Conservation (phyloP, 2,329 filamentous ascomycete genomes). For the Aurifilum marmelostoma region DNA sequence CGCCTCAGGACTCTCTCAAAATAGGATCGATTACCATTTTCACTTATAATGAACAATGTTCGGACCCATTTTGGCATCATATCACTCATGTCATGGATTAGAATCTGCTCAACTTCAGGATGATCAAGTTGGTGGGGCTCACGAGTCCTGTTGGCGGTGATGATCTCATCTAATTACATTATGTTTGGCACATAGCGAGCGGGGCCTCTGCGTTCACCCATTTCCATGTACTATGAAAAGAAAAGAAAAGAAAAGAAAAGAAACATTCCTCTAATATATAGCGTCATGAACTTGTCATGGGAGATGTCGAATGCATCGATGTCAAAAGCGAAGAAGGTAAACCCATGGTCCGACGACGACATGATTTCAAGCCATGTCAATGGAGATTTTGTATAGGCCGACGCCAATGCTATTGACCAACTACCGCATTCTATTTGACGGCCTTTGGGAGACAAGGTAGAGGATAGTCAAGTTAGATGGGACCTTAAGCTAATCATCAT, state of each 20-base stretch:
- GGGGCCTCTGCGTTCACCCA: not conserved
- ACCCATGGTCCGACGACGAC: not conserved
- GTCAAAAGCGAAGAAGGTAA: not conserved
- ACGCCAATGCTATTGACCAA: too few species aligned
- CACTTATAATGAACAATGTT: not conserved
- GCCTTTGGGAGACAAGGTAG: too few species aligned
- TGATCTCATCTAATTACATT: not conserved
- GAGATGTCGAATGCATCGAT: not conserved
- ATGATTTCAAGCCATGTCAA: not conserved
- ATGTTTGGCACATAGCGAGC: not conserved
- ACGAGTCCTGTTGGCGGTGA: not conserved
- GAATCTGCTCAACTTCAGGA: not conserved
- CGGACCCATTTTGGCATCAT: too few species aligned
- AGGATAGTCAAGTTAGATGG: too few species aligned
- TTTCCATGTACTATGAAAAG: too few species aligned
- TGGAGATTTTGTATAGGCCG: not conserved
- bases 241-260: too few species aligned
- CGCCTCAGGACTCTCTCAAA: not conserved
- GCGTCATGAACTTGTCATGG: not conserved
- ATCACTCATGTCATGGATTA: too few species aligned
- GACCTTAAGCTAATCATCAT: too few species aligned
- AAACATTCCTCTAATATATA: not conserved
- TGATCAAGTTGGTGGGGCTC: not conserved
- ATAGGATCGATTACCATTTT: not conserved
- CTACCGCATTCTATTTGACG: too few species aligned